Evolutionary conservation across 257 asterid genomes (phyloP).

Genomic region (Rhazya stricta): DNA sequence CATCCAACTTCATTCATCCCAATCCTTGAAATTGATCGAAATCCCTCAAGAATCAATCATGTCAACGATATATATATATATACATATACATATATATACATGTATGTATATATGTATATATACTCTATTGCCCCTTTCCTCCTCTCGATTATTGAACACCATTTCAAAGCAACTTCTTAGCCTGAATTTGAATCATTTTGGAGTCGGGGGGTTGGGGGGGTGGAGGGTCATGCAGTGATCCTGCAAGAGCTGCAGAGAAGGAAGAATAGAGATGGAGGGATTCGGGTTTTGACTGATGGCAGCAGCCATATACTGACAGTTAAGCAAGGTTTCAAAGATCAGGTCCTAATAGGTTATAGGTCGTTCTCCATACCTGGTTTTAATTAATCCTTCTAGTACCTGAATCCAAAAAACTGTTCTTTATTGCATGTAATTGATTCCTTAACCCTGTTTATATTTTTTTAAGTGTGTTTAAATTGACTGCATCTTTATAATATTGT

Average conservation of each 20-base stretch:
- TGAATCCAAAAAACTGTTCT: conserved; percentile 8
- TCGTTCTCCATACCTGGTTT: background rate
- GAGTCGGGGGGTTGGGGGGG: too few species aligned
- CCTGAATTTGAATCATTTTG: background rate
- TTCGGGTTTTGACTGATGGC: conserved; percentile 11
- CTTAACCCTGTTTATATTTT: conserved; percentile 8
- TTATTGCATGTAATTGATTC: conserved; percentile 13
- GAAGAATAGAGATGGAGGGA: background rate
- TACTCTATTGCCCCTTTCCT: too few species aligned
- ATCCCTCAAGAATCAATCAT: background rate
- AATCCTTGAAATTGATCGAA: background rate
- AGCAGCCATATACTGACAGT: conserved; percentile 11
- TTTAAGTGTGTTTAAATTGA: conserved; percentile 9
- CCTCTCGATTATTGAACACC: background rate
- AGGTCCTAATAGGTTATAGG: background rate
- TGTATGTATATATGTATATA: too few species aligned
- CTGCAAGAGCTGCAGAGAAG: background rate
- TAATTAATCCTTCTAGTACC: conserved; percentile 1
- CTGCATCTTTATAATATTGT: conserved; percentile 9
- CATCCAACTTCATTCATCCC: background rate
- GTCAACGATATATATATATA: too few species aligned
- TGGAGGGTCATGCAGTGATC: background rate
- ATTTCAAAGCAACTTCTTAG: background rate
- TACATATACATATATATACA: too few species aligned
- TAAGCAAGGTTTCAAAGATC: conserved; percentile 6